phyloP scores from a whole-genome alignment of 768 basidiomycete species.

The Lyophyllum semitale region DNA sequence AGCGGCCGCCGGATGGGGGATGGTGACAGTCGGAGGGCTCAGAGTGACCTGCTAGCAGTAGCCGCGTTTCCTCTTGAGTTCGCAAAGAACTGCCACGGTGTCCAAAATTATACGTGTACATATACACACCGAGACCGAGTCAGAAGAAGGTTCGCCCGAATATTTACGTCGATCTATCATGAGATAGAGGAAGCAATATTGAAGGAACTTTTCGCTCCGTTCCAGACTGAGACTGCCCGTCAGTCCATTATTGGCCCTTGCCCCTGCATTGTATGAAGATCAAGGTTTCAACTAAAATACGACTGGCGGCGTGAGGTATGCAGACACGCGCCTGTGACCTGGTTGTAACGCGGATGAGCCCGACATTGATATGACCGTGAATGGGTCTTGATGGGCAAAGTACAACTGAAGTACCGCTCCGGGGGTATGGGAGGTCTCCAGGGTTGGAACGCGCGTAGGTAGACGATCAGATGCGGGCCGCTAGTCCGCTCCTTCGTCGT shows the following conservation, averaged over 20 bases:
- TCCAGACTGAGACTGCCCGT: not conserved
- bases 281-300: not conserved
- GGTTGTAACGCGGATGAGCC: not conserved
- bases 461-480: not conserved
- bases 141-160: not conserved
- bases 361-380: conserved; percentile 9
- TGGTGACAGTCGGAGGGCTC: too few relatives aligned
- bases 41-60: too few relatives aligned
- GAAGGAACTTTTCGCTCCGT: not conserved
- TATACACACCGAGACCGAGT: not conserved
- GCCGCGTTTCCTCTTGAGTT: not conserved
- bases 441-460: not conserved
- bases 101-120: not conserved
- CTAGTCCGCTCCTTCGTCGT: not conserved
- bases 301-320: not conserved
- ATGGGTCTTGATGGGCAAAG: not conserved
- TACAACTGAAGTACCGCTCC: conserved; percentile 2
- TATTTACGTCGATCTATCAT: conserved; percentile 10
- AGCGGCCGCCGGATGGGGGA: conserved; percentile 15
- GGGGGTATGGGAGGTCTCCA: conserved; percentile 4
- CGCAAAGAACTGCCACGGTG: not conserved
- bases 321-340: not conserved
- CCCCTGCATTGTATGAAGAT: not conserved
- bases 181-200: not conserved
- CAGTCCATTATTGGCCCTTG: not conserved